Conservation (phyloP, 768 basidiomycete genomes). For the Tulasnella sp. region DNA sequence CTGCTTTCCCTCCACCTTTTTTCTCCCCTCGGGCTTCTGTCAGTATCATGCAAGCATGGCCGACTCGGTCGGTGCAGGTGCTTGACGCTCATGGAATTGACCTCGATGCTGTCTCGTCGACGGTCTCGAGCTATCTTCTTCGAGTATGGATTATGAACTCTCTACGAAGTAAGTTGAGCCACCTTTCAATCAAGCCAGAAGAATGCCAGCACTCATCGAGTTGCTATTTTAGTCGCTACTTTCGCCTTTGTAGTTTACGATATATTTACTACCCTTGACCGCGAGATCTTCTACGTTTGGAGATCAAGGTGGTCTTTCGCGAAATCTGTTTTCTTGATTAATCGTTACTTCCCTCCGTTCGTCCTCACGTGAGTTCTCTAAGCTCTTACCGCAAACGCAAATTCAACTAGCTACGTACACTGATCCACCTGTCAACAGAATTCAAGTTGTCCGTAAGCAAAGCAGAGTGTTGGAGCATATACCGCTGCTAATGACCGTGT, state of each 20-base stretch:
- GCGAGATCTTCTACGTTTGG: constrained; percentile 2
- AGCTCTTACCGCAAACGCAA: no score
- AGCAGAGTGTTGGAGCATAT: background rate
- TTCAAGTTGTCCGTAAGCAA: background rate
- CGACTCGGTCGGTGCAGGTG: background rate
- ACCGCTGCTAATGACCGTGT: background rate
- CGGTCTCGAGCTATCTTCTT: background rate
- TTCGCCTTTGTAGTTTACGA: constrained; percentile 2
- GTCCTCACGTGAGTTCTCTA: background rate
- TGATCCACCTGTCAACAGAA: background rate
- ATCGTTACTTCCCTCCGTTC: background rate
- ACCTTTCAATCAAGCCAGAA: no score
- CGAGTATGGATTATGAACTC: background rate
- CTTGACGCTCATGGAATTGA: background rate
- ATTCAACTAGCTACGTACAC: no score
- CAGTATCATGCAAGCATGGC: background rate
- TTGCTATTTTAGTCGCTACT: background rate
- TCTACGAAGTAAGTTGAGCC: background rate
- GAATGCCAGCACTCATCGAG: background rate
- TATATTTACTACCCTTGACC: constrained; percentile 1
- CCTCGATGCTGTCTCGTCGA: background rate
- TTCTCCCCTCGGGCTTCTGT: background rate
- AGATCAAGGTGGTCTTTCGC: background rate
- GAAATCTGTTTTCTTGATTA: background rate
- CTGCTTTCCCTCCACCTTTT: background rate